phyloP scores from a whole-genome alignment of 306 rosid species.

The Betula pendula region DNA sequence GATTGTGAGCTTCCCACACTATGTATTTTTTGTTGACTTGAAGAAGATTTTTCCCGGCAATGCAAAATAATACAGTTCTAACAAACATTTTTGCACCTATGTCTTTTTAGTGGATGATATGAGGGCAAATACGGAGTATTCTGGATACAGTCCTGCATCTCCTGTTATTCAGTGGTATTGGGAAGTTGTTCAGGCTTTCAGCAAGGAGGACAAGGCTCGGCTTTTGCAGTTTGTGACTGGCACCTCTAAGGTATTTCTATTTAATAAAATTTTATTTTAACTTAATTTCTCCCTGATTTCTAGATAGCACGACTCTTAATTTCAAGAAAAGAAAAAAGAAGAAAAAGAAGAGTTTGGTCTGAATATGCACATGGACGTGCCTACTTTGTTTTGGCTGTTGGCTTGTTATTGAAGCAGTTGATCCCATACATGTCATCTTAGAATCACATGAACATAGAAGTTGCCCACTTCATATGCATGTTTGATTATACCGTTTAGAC shows the following conservation, averaged over 20 bases:
- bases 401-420: not conserved
- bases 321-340: not conserved
- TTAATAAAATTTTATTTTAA: not conserved
- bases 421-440: not conserved
- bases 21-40: not conserved
- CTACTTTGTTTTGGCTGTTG: not conserved
- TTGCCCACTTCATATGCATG: not conserved
- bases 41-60: not conserved
- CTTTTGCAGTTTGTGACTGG: conserved; percentile 98
- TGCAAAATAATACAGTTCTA: conserved; percentile 17
- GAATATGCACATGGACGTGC: not conserved
- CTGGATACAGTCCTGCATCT: conserved; percentile 84
- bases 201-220: conserved; percentile 98
- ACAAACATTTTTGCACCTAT: conserved; percentile 19
- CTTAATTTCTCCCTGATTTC: not conserved
- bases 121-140: conserved; percentile 95
- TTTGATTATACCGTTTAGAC: not conserved
- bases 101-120: conserved; percentile 87
- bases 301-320: not conserved
- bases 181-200: conserved; percentile 90
- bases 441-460: not conserved
- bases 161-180: conserved; percentile 94
- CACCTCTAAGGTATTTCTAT: conserved; percentile 80
- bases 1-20: conserved; percentile 58
- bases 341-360: not conserved